Conservation (phyloP, 352 stramenopile species). For the Ophiocytium majus region DNA sequence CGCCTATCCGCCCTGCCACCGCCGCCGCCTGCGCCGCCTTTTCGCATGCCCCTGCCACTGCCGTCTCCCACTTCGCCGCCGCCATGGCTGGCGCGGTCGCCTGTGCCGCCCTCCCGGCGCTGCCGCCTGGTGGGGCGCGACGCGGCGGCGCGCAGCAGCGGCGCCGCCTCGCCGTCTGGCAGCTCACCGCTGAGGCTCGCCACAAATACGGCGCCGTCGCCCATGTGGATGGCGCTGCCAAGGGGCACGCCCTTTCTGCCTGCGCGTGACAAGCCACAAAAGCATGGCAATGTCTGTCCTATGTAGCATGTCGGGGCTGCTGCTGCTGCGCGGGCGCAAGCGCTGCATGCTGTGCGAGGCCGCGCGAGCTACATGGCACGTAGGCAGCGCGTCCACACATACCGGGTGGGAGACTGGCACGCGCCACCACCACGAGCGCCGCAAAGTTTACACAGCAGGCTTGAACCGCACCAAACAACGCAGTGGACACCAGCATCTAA, state of each 20-base stretch:
- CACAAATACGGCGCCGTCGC: slow-evolving; percentile 13
- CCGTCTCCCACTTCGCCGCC: too few relatives aligned
- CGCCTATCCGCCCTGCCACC: background rate
- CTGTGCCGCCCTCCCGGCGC: background rate
- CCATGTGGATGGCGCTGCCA: slow-evolving; percentile 12
- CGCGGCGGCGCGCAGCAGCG: background rate
- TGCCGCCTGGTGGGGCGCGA: background rate
- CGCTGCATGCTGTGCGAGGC: background rate
- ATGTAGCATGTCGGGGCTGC: too few relatives aligned
- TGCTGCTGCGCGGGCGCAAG: background rate
- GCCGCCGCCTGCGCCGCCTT: background rate
- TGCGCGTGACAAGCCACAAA: background rate
- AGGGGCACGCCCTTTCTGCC: too few relatives aligned
- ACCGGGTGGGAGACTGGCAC: too few relatives aligned
- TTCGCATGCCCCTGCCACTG: background rate
- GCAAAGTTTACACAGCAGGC: background rate
- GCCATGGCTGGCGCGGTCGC: background rate
- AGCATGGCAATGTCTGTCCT: too few relatives aligned
- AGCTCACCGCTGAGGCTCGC: background rate
- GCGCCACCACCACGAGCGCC: background rate
- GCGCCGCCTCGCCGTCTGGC: background rate
- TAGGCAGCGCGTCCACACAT: too few relatives aligned
- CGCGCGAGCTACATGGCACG: background rate
- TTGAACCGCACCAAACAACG: background rate
- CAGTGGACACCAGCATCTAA: too few relatives aligned